Evolutionary conservation across 495 filamentous ascomycete genomes (phyloP).

Genomic region (Astrothelium macrocarpum): DNA sequence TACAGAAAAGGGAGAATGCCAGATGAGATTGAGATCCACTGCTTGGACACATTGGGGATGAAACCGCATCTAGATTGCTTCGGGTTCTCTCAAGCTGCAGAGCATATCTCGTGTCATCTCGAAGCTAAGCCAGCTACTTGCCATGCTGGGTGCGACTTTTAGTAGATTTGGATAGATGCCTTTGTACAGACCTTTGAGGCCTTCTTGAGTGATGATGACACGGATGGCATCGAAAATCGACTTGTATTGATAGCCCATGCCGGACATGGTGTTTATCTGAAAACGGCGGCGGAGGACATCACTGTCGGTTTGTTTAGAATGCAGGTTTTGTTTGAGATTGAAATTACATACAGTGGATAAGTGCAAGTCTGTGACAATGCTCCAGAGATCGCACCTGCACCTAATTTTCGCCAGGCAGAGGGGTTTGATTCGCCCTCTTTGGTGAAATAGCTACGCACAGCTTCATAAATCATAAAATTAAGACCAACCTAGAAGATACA

Average conservation of each 20-base stretch:
- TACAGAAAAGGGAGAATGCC: neutral
- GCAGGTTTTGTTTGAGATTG: neutral
- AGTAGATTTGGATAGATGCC: slow-evolving; percentile 88
- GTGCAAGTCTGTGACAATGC: slow-evolving; percentile 95
- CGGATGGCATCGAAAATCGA: slow-evolving; percentile 73
- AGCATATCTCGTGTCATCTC: slow-evolving; percentile 85
- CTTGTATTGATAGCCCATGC: slow-evolving; percentile 95
- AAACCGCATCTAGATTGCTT: slow-evolving; percentile 2
- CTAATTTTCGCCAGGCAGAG: slow-evolving; percentile 64
- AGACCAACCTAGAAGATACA: slow-evolving; percentile 60
- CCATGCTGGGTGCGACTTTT: slow-evolving; percentile 98
- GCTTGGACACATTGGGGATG: no score
- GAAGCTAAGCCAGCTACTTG: slow-evolving; percentile 94
- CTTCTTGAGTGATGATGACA: slow-evolving; percentile 73
- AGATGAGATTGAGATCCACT: neutral
- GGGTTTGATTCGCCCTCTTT: slow-evolving; percentile 83
- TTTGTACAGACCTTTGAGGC: slow-evolving; percentile 72
- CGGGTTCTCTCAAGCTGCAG: slow-evolving; percentile 32
- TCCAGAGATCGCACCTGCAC: slow-evolving; percentile 85
- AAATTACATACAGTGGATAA: slow-evolving; percentile 76
- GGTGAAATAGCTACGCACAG: slow-evolving; percentile 72
- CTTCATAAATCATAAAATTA: slow-evolving; percentile 98
- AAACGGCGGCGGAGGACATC: slow-evolving; percentile 93
- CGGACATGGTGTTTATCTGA: slow-evolving; percentile 98
- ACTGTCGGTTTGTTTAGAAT: slow-evolving; percentile 33